phyloP scores from a whole-genome alignment of 164 flowering plant genomes.

The Kalanchoe fedtschenkoi region DNA sequence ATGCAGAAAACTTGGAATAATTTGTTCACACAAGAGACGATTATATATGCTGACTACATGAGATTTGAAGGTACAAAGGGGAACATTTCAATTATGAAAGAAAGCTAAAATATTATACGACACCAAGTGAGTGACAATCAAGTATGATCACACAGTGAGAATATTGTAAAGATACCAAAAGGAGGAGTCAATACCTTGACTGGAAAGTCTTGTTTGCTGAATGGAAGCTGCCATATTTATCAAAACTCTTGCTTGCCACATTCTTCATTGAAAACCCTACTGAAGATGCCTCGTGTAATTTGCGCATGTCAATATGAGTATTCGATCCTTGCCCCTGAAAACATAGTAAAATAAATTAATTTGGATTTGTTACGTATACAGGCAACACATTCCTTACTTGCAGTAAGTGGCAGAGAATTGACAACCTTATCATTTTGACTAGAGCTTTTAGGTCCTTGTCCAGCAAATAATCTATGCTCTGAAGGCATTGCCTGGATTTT shows the following conservation, averaged over 20 bases:
- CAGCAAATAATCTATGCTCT: conserved; percentile 23
- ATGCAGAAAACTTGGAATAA: no score
- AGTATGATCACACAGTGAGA: background rate
- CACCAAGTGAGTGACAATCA: background rate
- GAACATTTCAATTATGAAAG: no score
- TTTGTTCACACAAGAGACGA: no score
- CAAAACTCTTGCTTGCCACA: conserved; percentile 24
- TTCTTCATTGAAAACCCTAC: conserved; percentile 24
- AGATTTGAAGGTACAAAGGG: no score
- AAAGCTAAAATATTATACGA: no score
- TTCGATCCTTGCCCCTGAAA: conserved; percentile 29
- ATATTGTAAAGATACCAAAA: background rate
- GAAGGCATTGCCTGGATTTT: conserved; percentile 27
- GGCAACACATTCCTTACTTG: background rate
- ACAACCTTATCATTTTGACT: conserved; percentile 45
- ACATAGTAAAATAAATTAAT: conserved; percentile 11
- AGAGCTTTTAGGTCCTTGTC: conserved; percentile 24
- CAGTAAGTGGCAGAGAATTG: background rate
- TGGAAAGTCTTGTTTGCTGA: conserved; percentile 24
- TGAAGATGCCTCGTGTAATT: conserved; percentile 21
- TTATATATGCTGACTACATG: no score
- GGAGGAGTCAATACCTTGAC: conserved; percentile 34
- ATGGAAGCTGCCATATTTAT: conserved; percentile 22
- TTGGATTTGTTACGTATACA: background rate
- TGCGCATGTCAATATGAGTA: conserved; percentile 28